Evolutionary conservation across 106 monocot species (phyloP).

Genomic region (Apostasia shenzhenica): DNA sequence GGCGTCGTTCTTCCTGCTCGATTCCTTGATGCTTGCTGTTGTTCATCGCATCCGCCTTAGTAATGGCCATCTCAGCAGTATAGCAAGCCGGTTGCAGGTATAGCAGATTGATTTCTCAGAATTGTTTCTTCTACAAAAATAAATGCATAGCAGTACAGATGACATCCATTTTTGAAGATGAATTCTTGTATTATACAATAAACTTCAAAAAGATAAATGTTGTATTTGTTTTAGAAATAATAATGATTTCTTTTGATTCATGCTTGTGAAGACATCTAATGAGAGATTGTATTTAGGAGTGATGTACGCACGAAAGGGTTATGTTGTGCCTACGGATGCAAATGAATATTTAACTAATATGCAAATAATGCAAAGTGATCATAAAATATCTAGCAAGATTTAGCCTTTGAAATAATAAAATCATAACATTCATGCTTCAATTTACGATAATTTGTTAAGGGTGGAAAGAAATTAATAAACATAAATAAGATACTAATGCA

Average conservation of each 20-base stretch:
- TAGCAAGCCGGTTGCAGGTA: background rate
- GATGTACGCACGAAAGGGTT: too few species aligned
- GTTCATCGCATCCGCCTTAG: slow-evolving; percentile 29
- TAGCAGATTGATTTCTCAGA: background rate
- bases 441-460: too few species aligned
- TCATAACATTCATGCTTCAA: too few species aligned
- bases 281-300: too few species aligned
- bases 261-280: too few species aligned
- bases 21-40: slow-evolving; percentile 48
- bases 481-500: too few species aligned
- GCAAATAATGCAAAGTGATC: too few species aligned
- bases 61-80: background rate
- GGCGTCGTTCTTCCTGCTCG: slow-evolving; percentile 36
- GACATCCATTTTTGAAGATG: background rate
- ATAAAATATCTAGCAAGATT: too few species aligned
- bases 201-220: background rate
- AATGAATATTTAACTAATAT: too few species aligned
- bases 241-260: background rate
- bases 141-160: background rate
- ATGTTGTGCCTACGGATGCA: too few species aligned
- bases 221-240: background rate
- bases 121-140: background rate
- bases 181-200: background rate
- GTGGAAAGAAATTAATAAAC: too few species aligned
- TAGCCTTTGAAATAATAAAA: too few species aligned